Base-by-base conservation (phyloP, 2,329 filamentous ascomycete species). In the Colletotrichum euphorbiae region DNA sequence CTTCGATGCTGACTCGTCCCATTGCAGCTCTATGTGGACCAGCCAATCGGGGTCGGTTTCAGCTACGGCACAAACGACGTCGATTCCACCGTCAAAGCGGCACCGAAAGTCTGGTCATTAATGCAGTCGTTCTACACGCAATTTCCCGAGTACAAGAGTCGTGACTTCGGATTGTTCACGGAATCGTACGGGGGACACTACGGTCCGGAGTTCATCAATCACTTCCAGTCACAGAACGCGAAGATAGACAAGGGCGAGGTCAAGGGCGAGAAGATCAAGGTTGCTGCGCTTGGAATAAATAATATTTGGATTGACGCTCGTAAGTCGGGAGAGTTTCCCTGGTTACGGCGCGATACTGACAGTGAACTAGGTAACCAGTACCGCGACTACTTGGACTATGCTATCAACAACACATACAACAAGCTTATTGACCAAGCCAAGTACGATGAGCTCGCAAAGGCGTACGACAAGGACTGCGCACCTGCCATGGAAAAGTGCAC, bases 61-160 rank as follows among this genome's bases (percentile, higher is more conserved):
- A 72, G 28, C 64, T 70, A 70, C 55, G 65, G 70, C 28, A 76
- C 71, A 6, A 72, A 75, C 42, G 70, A 71, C 15, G 77, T 79
- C 31, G 80, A 77, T 3, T 81, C 79, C 28, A 85, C 83, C 3
- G 77, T 78, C 9, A 80, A 79, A 3, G 83, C 84, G 9, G 83
- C 84, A 3, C 79, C 80, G 1, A 80, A 80, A 55, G 81, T 89
- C n/a, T 89, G 86, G 86, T 82, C 79, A 3, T 77, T 89, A n/a
- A 75, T 88, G 54, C 86, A 89, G 73, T 82, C 83, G 1, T 92
- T 89, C 81, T 87, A 89, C 62, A 81, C 85, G 4, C 84, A 87
- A 33, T 92, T 92, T 66, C 89, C 88, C 0, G 81, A 83, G 33
- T 91, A 91, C 73, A 83, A 86, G 74, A 84, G 84, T 3, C 84